Base-by-base conservation (phyloP, 192 early-diverging fungal species). In the Gonapodya prolifera region DNA sequence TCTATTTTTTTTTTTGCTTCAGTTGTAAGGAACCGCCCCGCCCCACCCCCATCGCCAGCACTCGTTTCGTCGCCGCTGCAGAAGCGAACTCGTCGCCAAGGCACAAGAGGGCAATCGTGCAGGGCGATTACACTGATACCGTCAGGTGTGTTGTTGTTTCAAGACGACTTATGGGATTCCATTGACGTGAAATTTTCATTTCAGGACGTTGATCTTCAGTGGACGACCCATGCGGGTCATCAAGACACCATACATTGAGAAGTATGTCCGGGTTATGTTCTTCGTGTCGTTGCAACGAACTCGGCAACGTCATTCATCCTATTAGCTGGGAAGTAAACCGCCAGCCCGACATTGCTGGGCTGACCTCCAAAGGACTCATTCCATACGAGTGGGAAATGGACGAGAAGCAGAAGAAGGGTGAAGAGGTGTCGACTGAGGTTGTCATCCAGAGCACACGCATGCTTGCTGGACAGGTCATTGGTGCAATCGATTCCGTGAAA, bases 171-270 rank as follows among this genome's bases (percentile, higher is more conserved):
- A 8, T 61, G 8, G 8, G 45, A 16, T 61, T 16, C 45, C 8
- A 61, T 16, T 61, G 8, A 61, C 45, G 45, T 61, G 8, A 8
- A 23, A 23, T 61, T 8, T 23, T 61, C 23, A 61, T 61, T 61
- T 86, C 45, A 77, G 84, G 1, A 85, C 84, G 61, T 8, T 80
- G 13, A 85, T 85, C 70, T 83, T 77, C 78, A 81, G 79, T 0
- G 84, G 84, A 1, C 77, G 84, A 1, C 84, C 84, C 1, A 69
- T 84, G 35, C 75, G 84, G 1, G 82, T 82, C 33, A 34, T 85
- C 28, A 83, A 80, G 78, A 85, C 71, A 29, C 71, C 71, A 18
- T 73, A 73, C 71, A 32, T 73, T 29, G 71, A 73, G 28, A 73
- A 73, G 28, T 73, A 32, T 32, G 71, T 61, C 8, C 45, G 31